Evolutionary conservation across 257 asterid genomes (phyloP), one percentile per base, ranked within the genome.

Genomic region (Forsythia suspensa): DNA sequence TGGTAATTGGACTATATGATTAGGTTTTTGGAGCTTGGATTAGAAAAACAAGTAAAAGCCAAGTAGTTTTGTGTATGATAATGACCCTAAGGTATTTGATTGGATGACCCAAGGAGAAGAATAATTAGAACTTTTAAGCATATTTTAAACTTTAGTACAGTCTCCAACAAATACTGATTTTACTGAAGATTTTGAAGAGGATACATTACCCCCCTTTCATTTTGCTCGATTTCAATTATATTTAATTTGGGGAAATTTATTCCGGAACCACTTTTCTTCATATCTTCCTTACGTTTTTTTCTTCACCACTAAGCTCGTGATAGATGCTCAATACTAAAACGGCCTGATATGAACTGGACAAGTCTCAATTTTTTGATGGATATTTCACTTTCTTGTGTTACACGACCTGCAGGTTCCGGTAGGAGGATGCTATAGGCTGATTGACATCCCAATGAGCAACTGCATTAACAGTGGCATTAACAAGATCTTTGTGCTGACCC

Each of bases 371-470:
- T 52, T 57, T n/a, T 10, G 40, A 63, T 3, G 18, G 11, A 74
- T 46, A 59, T 82, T 52, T 57, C 75, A 18, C 46, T 76, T 44
- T 36, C 51, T 66, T 71, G 78, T 71, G 70, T 76, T 37, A 76
- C 73, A 40, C 70, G 43, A 68, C 69, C 72, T 73, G 46, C 89
- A 95, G 99, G 98, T 95, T 75, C 97, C 99, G 0, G 88, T 95
- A 59, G 99, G 99, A 21, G 99, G 99, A 65, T 95, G 99, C 90
- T 95, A 92, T 79, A 90, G 92, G 84, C 90, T 95, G 70, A 93
- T 95, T 13, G 99, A 95, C 85, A 90, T 95, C 42, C 97, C 98
- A 29, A 91, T 95, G 99, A 95, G 99, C 92, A 95, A 95, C 84
- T 95, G 99, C 82, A 87, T 95, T 77, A 95, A 95, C 90, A 95